Percentiles rank a stretch among this genome's conserved stretches.
phyloP scores from a whole-genome alignment of 164 flowering plant species.

The Kalanchoe fedtschenkoi region DNA sequence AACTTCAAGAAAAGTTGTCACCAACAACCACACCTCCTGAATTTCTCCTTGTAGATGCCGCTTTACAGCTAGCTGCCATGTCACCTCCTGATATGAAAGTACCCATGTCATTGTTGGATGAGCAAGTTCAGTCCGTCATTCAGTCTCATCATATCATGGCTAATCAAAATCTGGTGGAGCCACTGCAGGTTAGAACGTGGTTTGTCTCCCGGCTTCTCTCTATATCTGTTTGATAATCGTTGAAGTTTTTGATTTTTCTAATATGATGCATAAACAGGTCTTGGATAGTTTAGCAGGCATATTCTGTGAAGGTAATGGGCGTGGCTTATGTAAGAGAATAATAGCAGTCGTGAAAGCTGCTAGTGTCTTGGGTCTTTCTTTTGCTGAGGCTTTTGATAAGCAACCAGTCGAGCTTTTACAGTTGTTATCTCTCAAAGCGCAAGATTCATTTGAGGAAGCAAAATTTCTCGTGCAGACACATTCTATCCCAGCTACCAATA shows the following conservation, averaged over 20 bases:
- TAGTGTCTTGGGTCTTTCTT: slow-evolving; percentile 67
- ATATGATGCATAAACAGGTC: slow-evolving; percentile 27
- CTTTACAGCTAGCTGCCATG: slow-evolving; percentile 65
- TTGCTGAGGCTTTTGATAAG: slow-evolving; percentile 80
- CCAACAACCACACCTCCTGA: slow-evolving; percentile 67
- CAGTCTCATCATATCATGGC: slow-evolving; percentile 31
- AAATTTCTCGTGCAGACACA: slow-evolving; percentile 70
- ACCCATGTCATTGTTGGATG: slow-evolving; percentile 44
- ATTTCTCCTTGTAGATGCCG: slow-evolving; percentile 62
- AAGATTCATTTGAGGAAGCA: slow-evolving; percentile 95
- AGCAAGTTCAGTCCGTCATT: slow-evolving; percentile 49
- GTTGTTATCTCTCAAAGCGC: slow-evolving; percentile 97
- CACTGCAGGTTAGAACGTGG: slow-evolving; percentile 54
- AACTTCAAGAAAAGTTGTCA: slow-evolving; percentile 87
- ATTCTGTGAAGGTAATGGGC: slow-evolving; percentile 69
- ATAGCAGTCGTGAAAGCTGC: slow-evolving; percentile 86
- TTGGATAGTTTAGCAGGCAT: slow-evolving; percentile 51
- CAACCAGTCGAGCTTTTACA: slow-evolving; percentile 84
- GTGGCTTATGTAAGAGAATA: slow-evolving; percentile 76
- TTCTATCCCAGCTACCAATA: slow-evolving; percentile 72
- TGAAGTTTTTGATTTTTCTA: background rate
- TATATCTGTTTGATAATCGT: background rate
- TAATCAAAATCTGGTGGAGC: slow-evolving; percentile 30
- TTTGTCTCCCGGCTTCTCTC: background rate
- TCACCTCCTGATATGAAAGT: slow-evolving; percentile 41